phyloP scores from a whole-genome alignment of 169 alveolate species.

The Cardiosporidium cionae region DNA sequence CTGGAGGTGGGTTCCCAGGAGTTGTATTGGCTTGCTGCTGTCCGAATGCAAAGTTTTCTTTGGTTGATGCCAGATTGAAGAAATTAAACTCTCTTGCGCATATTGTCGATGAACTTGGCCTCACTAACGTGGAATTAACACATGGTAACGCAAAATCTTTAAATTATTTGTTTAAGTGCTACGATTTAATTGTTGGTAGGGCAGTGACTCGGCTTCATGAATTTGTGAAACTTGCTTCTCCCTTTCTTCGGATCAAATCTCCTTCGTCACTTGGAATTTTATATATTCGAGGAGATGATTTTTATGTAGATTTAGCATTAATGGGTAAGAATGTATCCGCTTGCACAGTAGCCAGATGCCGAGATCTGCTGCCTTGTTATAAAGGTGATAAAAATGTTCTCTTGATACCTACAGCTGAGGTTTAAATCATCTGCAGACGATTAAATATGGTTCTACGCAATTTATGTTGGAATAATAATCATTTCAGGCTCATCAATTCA shows the following conservation, averaged over 20 bases:
- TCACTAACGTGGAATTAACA: background rate
- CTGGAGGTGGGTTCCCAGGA: constrained; percentile 13
- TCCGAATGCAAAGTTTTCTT: background rate
- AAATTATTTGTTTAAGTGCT: background rate
- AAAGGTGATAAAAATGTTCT: background rate
- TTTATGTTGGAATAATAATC: too few species aligned
- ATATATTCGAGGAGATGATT: background rate
- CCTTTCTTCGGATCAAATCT: background rate
- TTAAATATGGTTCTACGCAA: too few species aligned
- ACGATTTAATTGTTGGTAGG: too few species aligned
- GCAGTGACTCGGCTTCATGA: background rate
- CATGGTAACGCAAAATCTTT: background rate
- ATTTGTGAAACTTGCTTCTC: background rate
- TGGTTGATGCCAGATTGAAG: background rate
- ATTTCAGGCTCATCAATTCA: too few species aligned
- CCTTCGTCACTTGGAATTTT: background rate
- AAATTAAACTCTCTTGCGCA: background rate
- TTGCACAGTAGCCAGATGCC: background rate
- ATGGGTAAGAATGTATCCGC: background rate
- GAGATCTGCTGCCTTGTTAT: background rate
- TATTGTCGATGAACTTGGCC: background rate
- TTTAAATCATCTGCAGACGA: too few species aligned
- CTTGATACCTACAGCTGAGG: too few species aligned
- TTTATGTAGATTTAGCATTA: background rate
- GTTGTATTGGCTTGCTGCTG: background rate